Percentiles rank a stretch among this genome's conserved stretches.
phyloP scores from a whole-genome alignment of 768 basidiomycete genomes.

The Rhizopogon vesiculosus region DNA sequence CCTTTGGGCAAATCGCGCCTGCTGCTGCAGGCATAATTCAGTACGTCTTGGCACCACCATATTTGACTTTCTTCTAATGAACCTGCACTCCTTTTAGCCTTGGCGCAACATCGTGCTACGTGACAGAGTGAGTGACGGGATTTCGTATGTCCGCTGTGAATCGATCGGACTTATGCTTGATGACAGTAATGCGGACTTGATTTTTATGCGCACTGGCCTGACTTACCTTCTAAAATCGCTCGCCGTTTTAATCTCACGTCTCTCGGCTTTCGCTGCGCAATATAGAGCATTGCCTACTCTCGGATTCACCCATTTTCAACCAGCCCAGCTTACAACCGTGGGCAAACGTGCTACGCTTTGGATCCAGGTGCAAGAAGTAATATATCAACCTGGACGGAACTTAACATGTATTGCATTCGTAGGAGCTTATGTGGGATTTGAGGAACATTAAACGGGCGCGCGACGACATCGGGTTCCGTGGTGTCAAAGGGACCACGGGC shows the following conservation, averaged over 20 bases:
- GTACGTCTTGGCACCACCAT: constrained; percentile 36
- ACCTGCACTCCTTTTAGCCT: constrained; percentile 42
- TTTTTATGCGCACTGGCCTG: constrained; percentile 89
- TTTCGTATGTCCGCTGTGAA: background rate
- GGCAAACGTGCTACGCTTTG: constrained; percentile 96
- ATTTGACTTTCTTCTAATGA: constrained; percentile 7
- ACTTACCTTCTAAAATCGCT: constrained; percentile 83
- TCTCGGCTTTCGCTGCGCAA: constrained; percentile 78
- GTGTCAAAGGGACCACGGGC: constrained; percentile 99
- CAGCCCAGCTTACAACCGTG: constrained; percentile 96
- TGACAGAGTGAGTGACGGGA: constrained; percentile 80
- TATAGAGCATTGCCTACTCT: constrained; percentile 89
- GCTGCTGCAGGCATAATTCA: constrained; percentile 96
- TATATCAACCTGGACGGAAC: background rate
- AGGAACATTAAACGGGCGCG: constrained; percentile 87
- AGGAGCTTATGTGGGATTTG: constrained; percentile 96
- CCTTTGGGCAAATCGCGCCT: constrained; percentile 90
- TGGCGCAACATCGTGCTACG: constrained; percentile 98
- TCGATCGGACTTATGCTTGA: background rate
- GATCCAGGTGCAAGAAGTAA: constrained; percentile 63
- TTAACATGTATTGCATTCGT: background rate
- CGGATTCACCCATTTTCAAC: constrained; percentile 99
- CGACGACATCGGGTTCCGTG: constrained; percentile 93
- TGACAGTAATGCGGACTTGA: constrained; percentile 91
- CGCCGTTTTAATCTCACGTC: constrained; percentile 84